A percentile compares a stretch with the other conserved stretches of the same genome.
phyloP scores from a whole-genome alignment of 805 yeast genomes.

The Metschnikowia sp. region DNA sequence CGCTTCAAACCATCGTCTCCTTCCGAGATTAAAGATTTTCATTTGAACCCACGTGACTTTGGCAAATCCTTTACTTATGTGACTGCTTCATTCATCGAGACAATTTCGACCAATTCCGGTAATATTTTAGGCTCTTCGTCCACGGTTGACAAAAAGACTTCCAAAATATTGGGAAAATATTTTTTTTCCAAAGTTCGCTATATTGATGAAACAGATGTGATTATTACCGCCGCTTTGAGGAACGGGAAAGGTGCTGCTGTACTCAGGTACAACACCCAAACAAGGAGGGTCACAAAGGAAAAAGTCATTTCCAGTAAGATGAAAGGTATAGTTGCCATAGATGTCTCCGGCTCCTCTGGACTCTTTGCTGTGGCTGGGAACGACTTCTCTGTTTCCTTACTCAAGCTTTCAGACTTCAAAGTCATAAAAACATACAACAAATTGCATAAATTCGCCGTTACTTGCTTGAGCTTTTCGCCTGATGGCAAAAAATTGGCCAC shows the following conservation, averaged over 20 bases:
- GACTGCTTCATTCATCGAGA: slow-evolving; percentile 51
- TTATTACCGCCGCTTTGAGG: slow-evolving; percentile 31
- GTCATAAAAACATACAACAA: slow-evolving; percentile 49
- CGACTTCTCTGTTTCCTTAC: slow-evolving; percentile 63
- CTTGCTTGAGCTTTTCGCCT: slow-evolving; percentile 66
- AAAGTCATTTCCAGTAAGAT: slow-evolving; percentile 44
- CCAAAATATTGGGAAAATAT: slow-evolving; percentile 22
- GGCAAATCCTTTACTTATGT: slow-evolving; percentile 64
- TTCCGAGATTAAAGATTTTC: slow-evolving; percentile 57
- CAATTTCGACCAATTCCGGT: slow-evolving; percentile 50
- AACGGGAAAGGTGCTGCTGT: slow-evolving; percentile 38
- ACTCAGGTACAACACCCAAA: slow-evolving; percentile 41
- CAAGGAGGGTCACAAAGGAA: slow-evolving; percentile 41
- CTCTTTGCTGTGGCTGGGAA: slow-evolving; percentile 58
- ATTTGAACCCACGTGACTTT: slow-evolving; percentile 54
- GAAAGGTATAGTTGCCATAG: slow-evolving; percentile 53
- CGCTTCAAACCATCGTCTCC: slow-evolving; percentile 52
- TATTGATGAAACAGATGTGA: slow-evolving; percentile 29
- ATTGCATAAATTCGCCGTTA: slow-evolving; percentile 76
- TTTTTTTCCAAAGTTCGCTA: slow-evolving; percentile 44
- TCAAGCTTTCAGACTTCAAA: slow-evolving; percentile 50
- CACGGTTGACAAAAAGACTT: slow-evolving; percentile 17
- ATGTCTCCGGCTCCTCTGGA: slow-evolving; percentile 40
- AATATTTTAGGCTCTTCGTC: slow-evolving; percentile 26
- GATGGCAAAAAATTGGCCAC: slow-evolving; percentile 65